Conservation (phyloP, 441 rosid genomes). For the Melianthus villosus region DNA sequence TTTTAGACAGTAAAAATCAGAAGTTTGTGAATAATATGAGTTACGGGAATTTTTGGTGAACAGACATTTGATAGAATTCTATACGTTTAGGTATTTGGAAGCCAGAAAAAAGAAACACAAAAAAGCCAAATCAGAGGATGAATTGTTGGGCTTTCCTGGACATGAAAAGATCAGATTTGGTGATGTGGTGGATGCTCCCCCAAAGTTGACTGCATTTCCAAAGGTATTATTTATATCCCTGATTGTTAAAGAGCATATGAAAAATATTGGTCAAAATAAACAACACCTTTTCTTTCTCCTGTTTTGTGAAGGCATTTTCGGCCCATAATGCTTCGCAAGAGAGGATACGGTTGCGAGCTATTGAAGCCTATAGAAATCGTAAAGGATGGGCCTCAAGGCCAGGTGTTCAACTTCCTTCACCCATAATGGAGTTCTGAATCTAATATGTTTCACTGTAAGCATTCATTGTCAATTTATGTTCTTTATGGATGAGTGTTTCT, state of each 20-base stretch:
- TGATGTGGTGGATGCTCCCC: constrained; percentile 74
- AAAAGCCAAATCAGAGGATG: constrained; percentile 25
- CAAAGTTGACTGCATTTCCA: constrained; percentile 42
- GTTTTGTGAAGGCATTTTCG: constrained; percentile 28
- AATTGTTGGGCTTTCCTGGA: constrained; percentile 41
- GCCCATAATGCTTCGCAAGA: constrained; percentile 39
- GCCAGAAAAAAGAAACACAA: constrained; percentile 51
- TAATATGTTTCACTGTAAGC: too few relatives aligned
- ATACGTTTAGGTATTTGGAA: constrained; percentile 54
- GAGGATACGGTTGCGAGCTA: constrained; percentile 51
- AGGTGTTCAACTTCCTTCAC: constrained; percentile 34
- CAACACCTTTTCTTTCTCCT: constrained; percentile 1
- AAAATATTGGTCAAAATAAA: not conserved
- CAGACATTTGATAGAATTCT: not conserved
- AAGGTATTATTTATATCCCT: constrained; percentile 36
- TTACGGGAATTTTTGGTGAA: too few relatives aligned
- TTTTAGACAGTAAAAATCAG: too few relatives aligned
- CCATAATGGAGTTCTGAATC: too few relatives aligned
- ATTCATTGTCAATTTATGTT: too few relatives aligned
- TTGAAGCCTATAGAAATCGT: constrained; percentile 57
- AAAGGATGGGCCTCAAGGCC: constrained; percentile 63
- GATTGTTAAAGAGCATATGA: not conserved
- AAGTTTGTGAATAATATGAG: too few relatives aligned
- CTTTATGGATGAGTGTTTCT: too few relatives aligned
- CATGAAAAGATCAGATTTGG: constrained; percentile 56